These are phyloP conservation scores for Lactifluus volemus DNA, from an alignment of 768 basidiomycete species.

Conservation along the genomic window DNA sequence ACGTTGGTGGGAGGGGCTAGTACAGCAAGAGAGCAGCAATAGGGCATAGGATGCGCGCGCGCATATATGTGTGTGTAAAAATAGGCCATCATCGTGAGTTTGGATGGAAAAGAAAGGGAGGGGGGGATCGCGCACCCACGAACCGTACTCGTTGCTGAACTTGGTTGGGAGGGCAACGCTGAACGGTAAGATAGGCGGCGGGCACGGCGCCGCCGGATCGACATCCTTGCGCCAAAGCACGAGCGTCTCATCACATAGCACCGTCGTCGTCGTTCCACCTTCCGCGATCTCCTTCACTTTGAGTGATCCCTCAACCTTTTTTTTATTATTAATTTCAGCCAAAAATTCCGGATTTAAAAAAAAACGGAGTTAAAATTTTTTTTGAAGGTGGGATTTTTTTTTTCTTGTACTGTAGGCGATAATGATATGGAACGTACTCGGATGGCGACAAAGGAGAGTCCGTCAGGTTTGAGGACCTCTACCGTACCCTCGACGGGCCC, in stretches of 20 bases:
- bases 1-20: conserved; percentile 65
- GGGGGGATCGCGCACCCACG: conserved; percentile 40
- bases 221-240: conserved; percentile 51
- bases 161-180: conserved; percentile 47
- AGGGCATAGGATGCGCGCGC: neutral
- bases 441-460: conserved; percentile 13
- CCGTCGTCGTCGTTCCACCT: conserved; percentile 47
- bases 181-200: conserved; percentile 41
- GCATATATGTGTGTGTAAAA: neutral
- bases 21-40: neutral
- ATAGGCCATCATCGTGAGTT: neutral
- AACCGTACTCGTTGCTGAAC: conserved; percentile 45
- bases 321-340: neutral
- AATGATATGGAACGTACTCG: conserved; percentile 3
- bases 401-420: no score
- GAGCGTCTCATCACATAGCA: conserved; percentile 42
- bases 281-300: conserved; percentile 28
- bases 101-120: neutral
- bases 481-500: conserved; percentile 14
- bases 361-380: no score
- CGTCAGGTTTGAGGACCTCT: conserved; percentile 14
- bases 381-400: no score
- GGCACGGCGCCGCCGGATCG: conserved; percentile 35
- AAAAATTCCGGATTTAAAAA: neutral
- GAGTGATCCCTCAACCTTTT: conserved; percentile 24